phyloP scores from a whole-genome alignment of 495 filamentous ascomycete genomes.

The Niebla homalea region DNA sequence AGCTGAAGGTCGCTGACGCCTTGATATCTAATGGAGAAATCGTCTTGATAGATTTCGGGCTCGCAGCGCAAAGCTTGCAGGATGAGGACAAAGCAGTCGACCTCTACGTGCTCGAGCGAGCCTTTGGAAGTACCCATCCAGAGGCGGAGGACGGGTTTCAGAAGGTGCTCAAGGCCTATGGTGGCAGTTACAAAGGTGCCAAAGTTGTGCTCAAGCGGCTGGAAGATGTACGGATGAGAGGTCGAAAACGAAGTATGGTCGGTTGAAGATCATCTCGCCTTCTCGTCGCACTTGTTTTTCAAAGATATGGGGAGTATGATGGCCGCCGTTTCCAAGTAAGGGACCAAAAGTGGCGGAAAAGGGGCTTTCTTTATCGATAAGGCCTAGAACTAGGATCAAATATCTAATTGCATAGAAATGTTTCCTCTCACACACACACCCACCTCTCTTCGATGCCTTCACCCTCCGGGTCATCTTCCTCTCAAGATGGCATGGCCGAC shows the following conservation, averaged over 20 bases:
- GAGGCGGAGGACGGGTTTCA: conserved; percentile 65
- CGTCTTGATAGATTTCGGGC: conserved; percentile 88
- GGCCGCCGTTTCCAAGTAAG: too few species aligned
- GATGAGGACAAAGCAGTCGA: conserved; percentile 95
- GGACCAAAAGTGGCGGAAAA: too few species aligned
- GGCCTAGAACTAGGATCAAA: too few species aligned
- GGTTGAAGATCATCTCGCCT: conserved; percentile 35
- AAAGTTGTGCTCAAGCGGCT: conserved; percentile 56
- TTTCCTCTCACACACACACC: too few species aligned
- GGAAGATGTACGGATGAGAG: conserved; percentile 89
- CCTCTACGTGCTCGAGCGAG: conserved; percentile 89
- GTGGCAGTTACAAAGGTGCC: conserved; percentile 43
- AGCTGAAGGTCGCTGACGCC: conserved; percentile 23
- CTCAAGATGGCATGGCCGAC: conserved; percentile 17
- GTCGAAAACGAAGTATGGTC: conserved; percentile 95
- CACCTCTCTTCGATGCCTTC: too few species aligned
- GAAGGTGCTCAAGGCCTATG: conserved; percentile 48
- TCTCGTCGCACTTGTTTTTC: too few species aligned
- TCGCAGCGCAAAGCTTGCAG: conserved; percentile 66
- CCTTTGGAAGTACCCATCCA: conserved; percentile 93
- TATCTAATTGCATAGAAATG: too few species aligned
- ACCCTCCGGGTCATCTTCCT: too few species aligned
- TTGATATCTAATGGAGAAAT: conserved; percentile 51
- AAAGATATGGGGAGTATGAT: too few species aligned
- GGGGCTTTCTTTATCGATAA: too few species aligned